Base-by-base conservation (phyloP, 805 yeast genomes). In the Kurtzmaniella cleridarum region DNA sequence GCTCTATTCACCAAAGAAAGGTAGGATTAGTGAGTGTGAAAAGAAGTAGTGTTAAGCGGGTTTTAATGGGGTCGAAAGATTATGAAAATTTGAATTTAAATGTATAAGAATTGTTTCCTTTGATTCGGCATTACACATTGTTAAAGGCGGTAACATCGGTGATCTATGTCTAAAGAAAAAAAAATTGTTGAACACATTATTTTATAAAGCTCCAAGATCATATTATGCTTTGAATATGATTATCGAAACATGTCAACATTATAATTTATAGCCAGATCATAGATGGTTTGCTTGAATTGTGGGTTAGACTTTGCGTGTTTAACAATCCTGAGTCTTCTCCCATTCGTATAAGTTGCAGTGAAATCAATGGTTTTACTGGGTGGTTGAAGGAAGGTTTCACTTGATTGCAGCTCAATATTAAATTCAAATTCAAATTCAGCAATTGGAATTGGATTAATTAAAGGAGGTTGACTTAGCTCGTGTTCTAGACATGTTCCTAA, bases 11-110 rank as follows among this genome's bases (percentile, higher is more conserved):
- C 39, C 37, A 42, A 20, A 59, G 82, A 44, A 65, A 64, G 33
- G 48, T 76, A 30, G 82, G 81, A 0, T 51, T 76, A 8, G 78
- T 77, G n/a, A 75, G 81, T 46, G 66, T 77, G 2, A 80, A 79
- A 1, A 57, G 62, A 37, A 45, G 47, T 1, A 58, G 75, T 3
- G 67, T 76, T 2, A 36, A 41, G 2, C 51, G 54, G 15, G 51
- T 63, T 2, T 52, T 34, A 30, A 48, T 64, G 30, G 59, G 54
- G 30, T 47, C 46, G 16, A 45, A 42, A 32, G 42, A 52, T 2
- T 43, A 52, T 33, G 33, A 38, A 29, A 14, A 35, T 14, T 27
- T 35, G 17, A 18, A 20, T 20, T 20, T 20, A 8, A 20, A 20
- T 20, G 24, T 8, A 20, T 20, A 10, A 30, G n/a, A n/a, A n/a